Base-by-base conservation (phyloP, 2,329 filamentous ascomycete species). In the Fusarium sororula region DNA sequence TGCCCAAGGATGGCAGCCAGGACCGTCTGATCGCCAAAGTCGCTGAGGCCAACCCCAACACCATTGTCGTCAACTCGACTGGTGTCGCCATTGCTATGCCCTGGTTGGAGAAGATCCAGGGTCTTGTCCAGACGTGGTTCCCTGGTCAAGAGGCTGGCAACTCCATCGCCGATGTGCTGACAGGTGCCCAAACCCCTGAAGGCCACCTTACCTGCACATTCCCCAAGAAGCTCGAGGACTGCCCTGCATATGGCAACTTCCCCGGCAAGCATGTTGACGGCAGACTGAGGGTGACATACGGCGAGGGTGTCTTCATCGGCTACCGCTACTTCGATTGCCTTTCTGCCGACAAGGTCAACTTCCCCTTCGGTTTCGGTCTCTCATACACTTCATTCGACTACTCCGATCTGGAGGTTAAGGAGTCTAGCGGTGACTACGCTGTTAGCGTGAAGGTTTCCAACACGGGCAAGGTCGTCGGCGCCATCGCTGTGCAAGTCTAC, bases 61-160 rank as follows among this genome's bases (percentile, higher is more conserved):
- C 89, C 14, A 86, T 89, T 10, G 86, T 92, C 13, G 87, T 92
- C 22, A 88, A 91, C 76, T 91, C 91, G 45, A 91, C 90, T 1
- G 91, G 91, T 60, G 90, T 90, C 0, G 89, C 91, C 5, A 82
- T 90, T n/a, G 84, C 86, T 1, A 86, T 90, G 87, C 88, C 88
- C 4, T 90, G 89, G 89, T 79, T 86, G 6, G 78, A 83, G 44
- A 77, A 85, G 41, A 84, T 92, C 24, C 88, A 88, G n/a, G 90
- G 88, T 32, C 87, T 92, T 44, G 76, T 92, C 8, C 90, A 88
- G 78, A 87, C 89, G n/a, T 93, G 91, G 90, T 93, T 91, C 77
- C 89, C 90, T 63, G 91, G 91, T 10, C 91, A 93, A 76, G 91
- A 93, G 81, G 88, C 88, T 42, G 91, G 91, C 7, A 92, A 93